Conservation (phyloP, 495 filamentous ascomycete species). For the Penicillium coprophilum region DNA sequence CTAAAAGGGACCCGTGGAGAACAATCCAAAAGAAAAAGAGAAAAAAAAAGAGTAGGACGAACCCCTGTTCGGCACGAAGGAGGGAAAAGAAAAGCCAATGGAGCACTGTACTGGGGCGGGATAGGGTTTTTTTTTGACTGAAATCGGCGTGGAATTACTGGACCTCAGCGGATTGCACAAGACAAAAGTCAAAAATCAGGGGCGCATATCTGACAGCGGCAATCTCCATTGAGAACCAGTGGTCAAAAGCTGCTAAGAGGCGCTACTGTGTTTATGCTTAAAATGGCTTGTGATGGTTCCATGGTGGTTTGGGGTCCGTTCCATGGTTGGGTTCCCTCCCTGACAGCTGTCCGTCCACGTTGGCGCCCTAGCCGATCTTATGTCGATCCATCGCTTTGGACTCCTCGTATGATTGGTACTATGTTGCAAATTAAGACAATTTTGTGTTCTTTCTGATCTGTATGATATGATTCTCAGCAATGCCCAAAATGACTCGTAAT, state of each 20-base stretch:
- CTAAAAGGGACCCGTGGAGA: not conserved
- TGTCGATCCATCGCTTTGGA: conserved; percentile 12
- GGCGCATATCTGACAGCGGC: conserved; percentile 25
- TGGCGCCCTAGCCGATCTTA: conserved; percentile 8
- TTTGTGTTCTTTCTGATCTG: conserved; percentile 1
- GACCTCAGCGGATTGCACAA: not conserved
- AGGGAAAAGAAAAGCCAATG: not conserved
- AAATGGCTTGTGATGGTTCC: conserved; percentile 6
- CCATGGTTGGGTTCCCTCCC: conserved; percentile 17
- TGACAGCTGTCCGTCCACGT: conserved; percentile 14
- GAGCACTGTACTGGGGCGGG: conserved; percentile 5
- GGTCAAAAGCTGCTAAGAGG: conserved; percentile 2
- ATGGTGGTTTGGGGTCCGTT: conserved; percentile 13
- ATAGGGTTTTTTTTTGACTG: not conserved
- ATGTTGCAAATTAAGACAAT: too few species aligned
- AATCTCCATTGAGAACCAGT: conserved; percentile 18
- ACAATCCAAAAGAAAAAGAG: not conserved
- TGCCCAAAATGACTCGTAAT: too few species aligned
- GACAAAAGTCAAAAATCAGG: not conserved
- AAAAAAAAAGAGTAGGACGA: not conserved
- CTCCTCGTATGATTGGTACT: not conserved
- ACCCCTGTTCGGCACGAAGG: not conserved
- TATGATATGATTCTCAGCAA: too few species aligned
- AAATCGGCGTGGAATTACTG: not conserved
- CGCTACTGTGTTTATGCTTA: conserved; percentile 17